phyloP scores from a whole-genome alignment of 2,329 filamentous ascomycete genomes.

The Ophiostoma sp. region DNA sequence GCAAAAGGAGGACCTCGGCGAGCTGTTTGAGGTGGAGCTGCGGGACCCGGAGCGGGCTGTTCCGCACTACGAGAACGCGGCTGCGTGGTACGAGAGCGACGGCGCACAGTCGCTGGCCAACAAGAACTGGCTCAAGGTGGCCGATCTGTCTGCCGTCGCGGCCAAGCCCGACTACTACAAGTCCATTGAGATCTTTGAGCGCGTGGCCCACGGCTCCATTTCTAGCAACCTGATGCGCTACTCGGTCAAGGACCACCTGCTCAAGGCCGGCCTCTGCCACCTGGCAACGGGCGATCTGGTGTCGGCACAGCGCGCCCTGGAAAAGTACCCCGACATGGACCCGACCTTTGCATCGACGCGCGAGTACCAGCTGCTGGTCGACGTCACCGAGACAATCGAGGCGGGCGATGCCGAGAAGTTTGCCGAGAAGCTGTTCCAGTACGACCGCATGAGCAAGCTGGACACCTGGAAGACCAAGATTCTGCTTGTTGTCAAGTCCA shows the following conservation, averaged over 20 bases:
- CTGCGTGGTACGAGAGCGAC: constrained; percentile 83
- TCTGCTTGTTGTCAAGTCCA: constrained; percentile 74
- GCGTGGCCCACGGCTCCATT: constrained; percentile 70
- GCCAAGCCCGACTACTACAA: constrained; percentile 67
- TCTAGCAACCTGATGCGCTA: constrained; percentile 91
- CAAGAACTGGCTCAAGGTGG: constrained; percentile 88
- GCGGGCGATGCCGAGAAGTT: constrained; percentile 76
- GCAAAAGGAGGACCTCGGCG: constrained; percentile 82
- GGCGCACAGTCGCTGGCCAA: constrained; percentile 85
- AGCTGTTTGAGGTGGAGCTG: constrained; percentile 77
- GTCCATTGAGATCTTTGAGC: constrained; percentile 76
- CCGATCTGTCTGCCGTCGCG: constrained; percentile 76
- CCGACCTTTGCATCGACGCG: constrained; percentile 69
- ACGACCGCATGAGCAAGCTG: constrained; percentile 84
- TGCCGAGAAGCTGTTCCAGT: constrained; percentile 80
- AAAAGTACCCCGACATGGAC: constrained; percentile 76
- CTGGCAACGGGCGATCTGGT: constrained; percentile 70
- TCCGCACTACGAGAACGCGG: constrained; percentile 78
- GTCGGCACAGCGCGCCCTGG: constrained; percentile 70
- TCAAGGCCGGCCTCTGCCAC: constrained; percentile 91
- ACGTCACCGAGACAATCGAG: constrained; percentile 71
- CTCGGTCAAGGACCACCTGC: constrained; percentile 90
- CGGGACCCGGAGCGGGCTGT: constrained; percentile 73
- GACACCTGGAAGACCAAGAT: constrained; percentile 97
- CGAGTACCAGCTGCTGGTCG: constrained; percentile 74